These are phyloP conservation scores for Cyamopsis tetragonoloba DNA, from an alignment of 306 rosid species.

Conservation along the genomic window DNA sequence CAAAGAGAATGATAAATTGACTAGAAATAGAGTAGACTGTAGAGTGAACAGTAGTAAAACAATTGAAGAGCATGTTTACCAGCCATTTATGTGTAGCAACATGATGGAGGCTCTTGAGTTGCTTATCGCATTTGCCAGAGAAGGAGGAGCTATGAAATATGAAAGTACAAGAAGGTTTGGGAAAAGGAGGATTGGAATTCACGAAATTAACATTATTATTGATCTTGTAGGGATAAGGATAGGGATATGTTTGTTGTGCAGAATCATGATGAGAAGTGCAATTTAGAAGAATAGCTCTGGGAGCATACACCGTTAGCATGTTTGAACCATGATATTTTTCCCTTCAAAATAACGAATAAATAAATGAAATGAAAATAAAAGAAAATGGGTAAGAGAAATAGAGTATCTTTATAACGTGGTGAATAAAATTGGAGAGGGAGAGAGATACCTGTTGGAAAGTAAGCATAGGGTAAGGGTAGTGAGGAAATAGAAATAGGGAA, in stretches of 20 bases:
- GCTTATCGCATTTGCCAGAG: constrained; percentile 54
- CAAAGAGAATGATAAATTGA: neutral
- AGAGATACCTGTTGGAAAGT: constrained; percentile 21
- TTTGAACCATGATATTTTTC: constrained; percentile 57
- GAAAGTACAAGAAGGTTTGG: constrained; percentile 34
- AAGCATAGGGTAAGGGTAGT: neutral
- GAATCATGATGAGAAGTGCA: constrained; percentile 36
- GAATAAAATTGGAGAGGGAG: neutral
- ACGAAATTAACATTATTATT: constrained; percentile 46
- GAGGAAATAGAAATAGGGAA: neutral
- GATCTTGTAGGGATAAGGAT: constrained; percentile 50
- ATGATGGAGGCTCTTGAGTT: constrained; percentile 49
- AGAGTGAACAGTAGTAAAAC: neutral
- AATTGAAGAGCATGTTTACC: constrained; percentile 41
- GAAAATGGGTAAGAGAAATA: neutral
- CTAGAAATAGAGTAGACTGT: neutral
- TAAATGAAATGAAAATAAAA: neutral
- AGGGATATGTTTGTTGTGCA: constrained; percentile 44
- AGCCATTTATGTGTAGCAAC: constrained; percentile 63
- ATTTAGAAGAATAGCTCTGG: constrained; percentile 49
- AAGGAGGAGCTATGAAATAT: constrained; percentile 36
- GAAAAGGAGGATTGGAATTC: constrained; percentile 29
- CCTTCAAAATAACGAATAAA: constrained; percentile 34
- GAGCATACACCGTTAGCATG: constrained; percentile 70
- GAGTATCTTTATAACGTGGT: neutral